These are phyloP conservation scores for Ogataea degrootiae DNA, from an alignment of 805 yeast genomes.

Conservation along the genomic window DNA sequence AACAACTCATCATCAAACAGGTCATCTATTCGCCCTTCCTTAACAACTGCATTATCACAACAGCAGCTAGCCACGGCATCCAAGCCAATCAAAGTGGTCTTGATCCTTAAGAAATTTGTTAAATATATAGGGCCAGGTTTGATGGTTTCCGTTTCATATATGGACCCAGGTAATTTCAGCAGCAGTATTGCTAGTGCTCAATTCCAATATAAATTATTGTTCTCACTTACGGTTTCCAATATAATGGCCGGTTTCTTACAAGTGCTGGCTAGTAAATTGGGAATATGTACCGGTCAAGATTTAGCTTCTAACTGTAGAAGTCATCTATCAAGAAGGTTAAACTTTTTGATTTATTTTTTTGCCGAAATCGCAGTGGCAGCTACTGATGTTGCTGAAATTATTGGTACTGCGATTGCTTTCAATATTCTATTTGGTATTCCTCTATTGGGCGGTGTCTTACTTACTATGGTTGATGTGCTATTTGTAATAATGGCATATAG, in stretches of 20 bases:
- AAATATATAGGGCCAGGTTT: constrained; percentile 84
- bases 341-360: constrained; percentile 59
- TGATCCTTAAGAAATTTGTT: constrained; percentile 32
- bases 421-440: constrained; percentile 82
- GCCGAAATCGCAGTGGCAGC: constrained; percentile 93
- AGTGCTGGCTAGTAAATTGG: constrained; percentile 77
- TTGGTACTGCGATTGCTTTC: constrained; percentile 94
- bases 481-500: constrained; percentile 83
- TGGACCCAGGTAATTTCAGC: constrained; percentile 97
- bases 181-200: constrained; percentile 83
- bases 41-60: neutral
- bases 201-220: constrained; percentile 71
- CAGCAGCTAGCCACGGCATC: neutral
- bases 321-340: constrained; percentile 61
- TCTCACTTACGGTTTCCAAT: constrained; percentile 74
- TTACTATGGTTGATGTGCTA: constrained; percentile 83
- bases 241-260: constrained; percentile 85
- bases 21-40: neutral
- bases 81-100: constrained; percentile 6
- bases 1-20: neutral
- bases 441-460: constrained; percentile 71
- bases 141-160: constrained; percentile 91
- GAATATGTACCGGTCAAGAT: constrained; percentile 92
- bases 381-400: constrained; percentile 94
- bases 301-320: constrained; percentile 81